Base-by-base conservation (phyloP, 768 basidiomycete species). In the Psilocybe subaeruginosa region DNA sequence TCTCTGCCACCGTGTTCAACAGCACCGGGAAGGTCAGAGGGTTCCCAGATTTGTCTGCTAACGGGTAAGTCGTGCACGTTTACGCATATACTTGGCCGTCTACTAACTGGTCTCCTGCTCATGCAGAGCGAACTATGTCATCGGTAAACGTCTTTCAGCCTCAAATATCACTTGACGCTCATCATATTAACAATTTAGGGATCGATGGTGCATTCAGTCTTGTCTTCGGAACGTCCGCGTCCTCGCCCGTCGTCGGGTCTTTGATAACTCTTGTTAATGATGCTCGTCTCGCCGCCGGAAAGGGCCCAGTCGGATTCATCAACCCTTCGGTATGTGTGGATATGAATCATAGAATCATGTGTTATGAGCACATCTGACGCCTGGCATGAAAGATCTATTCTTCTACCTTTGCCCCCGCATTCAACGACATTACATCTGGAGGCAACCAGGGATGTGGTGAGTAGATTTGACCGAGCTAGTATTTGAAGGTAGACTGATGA, bases 191-290 rank as follows among this genome's bases (percentile, higher is more conserved):
- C n/a, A 68, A 69, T 62, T 31, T 6, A 70, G 73, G 65, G 29
- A 72, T 82, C 17, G 73, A 80, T 30, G 77, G 76, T 33, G 66
- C 63, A 29, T 78, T 74, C 56, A 63, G 30, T 4, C 76, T 63
- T 4, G 70, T 78, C 2, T 79, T 73, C 52, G 81, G 82, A 23
- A 83, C 82, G 3, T 81, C 79, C 5, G 78, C 79, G 0, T 60
- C 79, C 2, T n/a, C 79, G 0, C 82, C 82, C 0, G 79, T 80
- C 27, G 58, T 68, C 8, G 68, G 65, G 2, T 75, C 81, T 5
- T 77, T 85, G 30, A 74, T 85, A 35, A 73, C 84, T 1, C 72
- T 84, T 68, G 68, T 85, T 39, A 85, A 85, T 57, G 85, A 85
- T 58, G 83, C 80, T 0, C 78, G 84, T 3, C 65, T 86, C 30